Conservation (phyloP, 208 protist species). For the Wallacemonas sp. region DNA sequence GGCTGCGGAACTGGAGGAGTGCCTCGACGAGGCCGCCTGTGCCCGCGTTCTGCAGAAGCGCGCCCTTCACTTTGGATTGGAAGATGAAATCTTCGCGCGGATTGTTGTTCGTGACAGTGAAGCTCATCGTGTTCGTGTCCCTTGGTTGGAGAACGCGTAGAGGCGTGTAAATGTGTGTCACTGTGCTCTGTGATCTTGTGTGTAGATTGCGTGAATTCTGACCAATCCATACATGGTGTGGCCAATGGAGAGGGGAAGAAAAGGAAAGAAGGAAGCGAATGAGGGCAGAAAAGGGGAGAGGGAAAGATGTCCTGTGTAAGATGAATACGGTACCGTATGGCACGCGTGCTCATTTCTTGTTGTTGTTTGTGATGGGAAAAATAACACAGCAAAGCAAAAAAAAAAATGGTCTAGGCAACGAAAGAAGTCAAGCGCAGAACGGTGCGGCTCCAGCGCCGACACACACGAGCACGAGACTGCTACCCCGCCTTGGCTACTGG, state of each 20-base stretch:
- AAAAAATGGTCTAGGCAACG: too few relatives aligned
- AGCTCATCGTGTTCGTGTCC: constrained; percentile 4
- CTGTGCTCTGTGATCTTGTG: neutral
- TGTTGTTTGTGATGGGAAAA: too few relatives aligned
- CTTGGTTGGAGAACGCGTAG: too few relatives aligned
- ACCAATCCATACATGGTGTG: too few relatives aligned
- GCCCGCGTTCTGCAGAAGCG: constrained; percentile 42
- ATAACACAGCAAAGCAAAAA: too few relatives aligned
- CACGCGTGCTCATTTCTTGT: too few relatives aligned
- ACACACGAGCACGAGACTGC: too few relatives aligned
- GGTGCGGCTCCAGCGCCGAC: neutral
- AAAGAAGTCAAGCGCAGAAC: too few relatives aligned
- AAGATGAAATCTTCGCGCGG: constrained; percentile 75
- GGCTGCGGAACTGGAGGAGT: constrained; percentile 56
- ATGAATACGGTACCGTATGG: too few relatives aligned
- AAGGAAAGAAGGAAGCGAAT: too few relatives aligned
- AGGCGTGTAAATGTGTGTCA: neutral
- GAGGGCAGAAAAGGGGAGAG: neutral
- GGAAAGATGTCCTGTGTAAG: neutral
- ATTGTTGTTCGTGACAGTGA: constrained; percentile 63
- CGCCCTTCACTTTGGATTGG: constrained; percentile 65
- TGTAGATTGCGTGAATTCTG: neutral
- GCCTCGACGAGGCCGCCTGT: constrained; percentile 51
- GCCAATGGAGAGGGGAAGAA: neutral
- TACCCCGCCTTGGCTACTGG: too few relatives aligned